A percentile compares a stretch with the other conserved stretches of the same genome.
Evolutionary conservation across 257 asterid species (phyloP).

Genomic region (Verbena officinalis): DNA sequence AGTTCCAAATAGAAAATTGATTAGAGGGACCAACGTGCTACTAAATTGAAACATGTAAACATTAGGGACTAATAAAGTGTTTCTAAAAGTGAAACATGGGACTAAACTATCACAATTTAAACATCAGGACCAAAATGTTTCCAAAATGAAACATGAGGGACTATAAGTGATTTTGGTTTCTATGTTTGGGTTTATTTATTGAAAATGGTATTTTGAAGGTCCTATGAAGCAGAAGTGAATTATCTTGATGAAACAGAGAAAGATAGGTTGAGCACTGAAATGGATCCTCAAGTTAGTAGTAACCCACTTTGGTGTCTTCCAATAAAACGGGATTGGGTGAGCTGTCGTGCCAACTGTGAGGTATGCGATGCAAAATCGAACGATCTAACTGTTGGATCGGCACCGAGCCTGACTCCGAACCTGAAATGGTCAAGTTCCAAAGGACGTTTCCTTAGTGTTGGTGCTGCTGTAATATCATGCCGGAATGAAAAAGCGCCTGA

Average conservation of each 20-base stretch:
- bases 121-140: no score
- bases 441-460: slow-evolving; percentile 83
- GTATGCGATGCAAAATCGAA: slow-evolving; percentile 58
- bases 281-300: slow-evolving; percentile 41
- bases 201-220: slow-evolving; percentile 44
- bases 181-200: not conserved
- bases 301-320: slow-evolving; percentile 48
- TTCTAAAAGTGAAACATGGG: no score
- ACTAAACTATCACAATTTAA: no score
- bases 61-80: no score
- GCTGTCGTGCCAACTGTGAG: slow-evolving; percentile 75
- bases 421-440: slow-evolving; percentile 70
- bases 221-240: slow-evolving; percentile 90
- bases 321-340: slow-evolving; percentile 43
- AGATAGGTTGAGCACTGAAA: slow-evolving; percentile 35
- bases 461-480: slow-evolving; percentile 96
- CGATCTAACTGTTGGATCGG: slow-evolving; percentile 33
- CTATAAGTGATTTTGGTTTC: not conserved
- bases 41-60: no score
- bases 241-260: slow-evolving; percentile 72
- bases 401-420: slow-evolving; percentile 42
- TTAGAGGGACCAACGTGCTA: no score
- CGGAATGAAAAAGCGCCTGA: slow-evolving; percentile 94
- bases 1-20: no score
- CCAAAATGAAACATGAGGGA: no score